Evolutionary conservation across 2,329 filamentous ascomycete genomes (phyloP).

Genomic region (Phyllosticta ampelicida): DNA sequence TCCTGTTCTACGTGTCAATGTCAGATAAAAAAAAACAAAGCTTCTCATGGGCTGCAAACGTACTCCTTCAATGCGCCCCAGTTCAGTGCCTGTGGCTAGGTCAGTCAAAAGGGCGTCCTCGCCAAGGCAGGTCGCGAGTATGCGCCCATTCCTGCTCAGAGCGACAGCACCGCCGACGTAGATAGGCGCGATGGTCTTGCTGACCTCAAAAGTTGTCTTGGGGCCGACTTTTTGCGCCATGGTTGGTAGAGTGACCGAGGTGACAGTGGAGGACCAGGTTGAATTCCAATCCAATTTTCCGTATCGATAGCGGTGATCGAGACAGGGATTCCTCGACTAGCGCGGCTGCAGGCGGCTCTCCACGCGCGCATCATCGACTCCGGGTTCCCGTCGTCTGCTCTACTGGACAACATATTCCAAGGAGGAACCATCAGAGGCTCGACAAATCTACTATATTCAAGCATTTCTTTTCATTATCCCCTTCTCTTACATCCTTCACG

Average conservation of each 20-base stretch:
- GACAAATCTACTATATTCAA: too few species aligned
- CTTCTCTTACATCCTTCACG: too few species aligned
- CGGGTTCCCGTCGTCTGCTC: too few species aligned
- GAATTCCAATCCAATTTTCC: background rate
- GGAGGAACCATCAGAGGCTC: too few species aligned
- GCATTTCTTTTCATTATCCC: too few species aligned
- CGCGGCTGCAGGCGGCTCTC: background rate
- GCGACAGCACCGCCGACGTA: slow-evolving; percentile 86
- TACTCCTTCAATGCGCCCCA: slow-evolving; percentile 82
- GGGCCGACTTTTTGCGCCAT: slow-evolving; percentile 47
- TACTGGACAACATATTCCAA: too few species aligned
- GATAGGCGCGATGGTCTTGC: slow-evolving; percentile 77
- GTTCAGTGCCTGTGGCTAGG: slow-evolving; percentile 67
- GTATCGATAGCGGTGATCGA: background rate
- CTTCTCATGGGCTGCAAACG: slow-evolving; percentile 19
- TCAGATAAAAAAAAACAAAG: slow-evolving; percentile 19
- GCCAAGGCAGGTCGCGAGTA: slow-evolving; percentile 80
- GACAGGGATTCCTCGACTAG: background rate
- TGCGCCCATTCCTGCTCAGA: slow-evolving; percentile 66
- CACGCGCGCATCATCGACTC: background rate
- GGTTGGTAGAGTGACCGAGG: background rate
- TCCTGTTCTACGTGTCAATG: slow-evolving; percentile 35
- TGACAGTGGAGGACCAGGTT: background rate
- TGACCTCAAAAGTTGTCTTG: slow-evolving; percentile 84
- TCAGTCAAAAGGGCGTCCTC: slow-evolving; percentile 87